Evolutionary conservation across 768 basidiomycete genomes (phyloP).

Genomic region (Nevesoporus exiguus): DNA sequence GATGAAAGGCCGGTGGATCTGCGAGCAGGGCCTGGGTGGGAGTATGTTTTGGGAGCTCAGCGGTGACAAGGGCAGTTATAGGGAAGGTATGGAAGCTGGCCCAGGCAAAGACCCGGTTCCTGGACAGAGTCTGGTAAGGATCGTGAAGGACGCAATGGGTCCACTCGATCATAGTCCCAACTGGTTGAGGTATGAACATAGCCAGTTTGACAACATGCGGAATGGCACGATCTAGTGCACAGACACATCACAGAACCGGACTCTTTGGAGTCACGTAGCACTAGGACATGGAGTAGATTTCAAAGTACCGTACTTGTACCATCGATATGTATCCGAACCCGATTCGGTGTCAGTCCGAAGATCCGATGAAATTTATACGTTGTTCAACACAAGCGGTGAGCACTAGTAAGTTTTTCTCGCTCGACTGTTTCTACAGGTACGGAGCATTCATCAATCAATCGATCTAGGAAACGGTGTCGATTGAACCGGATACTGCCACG

Average conservation of each 20-base stretch:
- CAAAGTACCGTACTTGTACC: background rate
- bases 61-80: slow-evolving; percentile 70
- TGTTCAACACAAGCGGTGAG: background rate
- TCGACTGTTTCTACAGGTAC: background rate
- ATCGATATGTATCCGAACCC: background rate
- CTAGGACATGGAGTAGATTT: background rate
- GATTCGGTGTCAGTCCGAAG: slow-evolving; percentile 11
- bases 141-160: slow-evolving; percentile 79
- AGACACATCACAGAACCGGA: background rate
- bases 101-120: slow-evolving; percentile 71
- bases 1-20: slow-evolving; percentile 81
- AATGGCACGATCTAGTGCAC: slow-evolving; percentile 51
- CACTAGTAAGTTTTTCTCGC: background rate
- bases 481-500: background rate
- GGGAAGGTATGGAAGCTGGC: slow-evolving; percentile 73
- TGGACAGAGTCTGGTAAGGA: slow-evolving; percentile 65
- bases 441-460: background rate
- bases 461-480: background rate
- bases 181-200: slow-evolving; percentile 76
- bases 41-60: slow-evolving; percentile 95
- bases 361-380: too few species aligned
- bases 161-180: slow-evolving; percentile 68
- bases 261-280: background rate
- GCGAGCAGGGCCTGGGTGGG: slow-evolving; percentile 72
- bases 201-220: slow-evolving; percentile 77